These are phyloP conservation scores for Diddensiella santjacobensis DNA, from an alignment of 805 yeast genomes.

Conservation along the genomic window DNA sequence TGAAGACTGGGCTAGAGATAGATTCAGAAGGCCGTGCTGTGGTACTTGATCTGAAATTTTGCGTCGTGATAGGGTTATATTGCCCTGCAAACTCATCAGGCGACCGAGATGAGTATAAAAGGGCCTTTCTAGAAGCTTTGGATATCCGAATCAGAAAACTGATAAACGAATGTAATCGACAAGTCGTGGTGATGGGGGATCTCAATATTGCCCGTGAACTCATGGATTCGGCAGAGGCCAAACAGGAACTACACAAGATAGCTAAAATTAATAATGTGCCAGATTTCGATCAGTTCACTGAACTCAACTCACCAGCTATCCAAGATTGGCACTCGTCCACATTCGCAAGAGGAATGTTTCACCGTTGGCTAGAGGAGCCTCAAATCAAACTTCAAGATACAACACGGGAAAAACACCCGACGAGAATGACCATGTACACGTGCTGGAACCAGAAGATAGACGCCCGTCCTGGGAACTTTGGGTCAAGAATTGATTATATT, in stretches of 20 bases:
- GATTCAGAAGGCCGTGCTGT: constrained; percentile 87
- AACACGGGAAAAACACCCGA: constrained; percentile 45
- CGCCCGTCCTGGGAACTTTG: constrained; percentile 76
- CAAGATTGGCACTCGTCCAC: constrained; percentile 40
- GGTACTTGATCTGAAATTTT: constrained; percentile 56
- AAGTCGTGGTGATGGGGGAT: constrained; percentile 83
- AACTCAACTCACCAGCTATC: constrained; percentile 32
- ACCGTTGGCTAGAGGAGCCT: constrained; percentile 41
- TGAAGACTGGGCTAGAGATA: constrained; percentile 41
- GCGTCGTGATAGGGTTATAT: constrained; percentile 54
- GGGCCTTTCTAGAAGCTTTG: constrained; percentile 54
- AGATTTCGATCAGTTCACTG: constrained; percentile 34
- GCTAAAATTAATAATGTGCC: constrained; percentile 4
- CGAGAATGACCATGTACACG: constrained; percentile 67
- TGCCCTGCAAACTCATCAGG: constrained; percentile 89
- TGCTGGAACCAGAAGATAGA: constrained; percentile 86
- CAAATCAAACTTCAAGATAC: constrained; percentile 27
- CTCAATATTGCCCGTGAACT: constrained; percentile 76
- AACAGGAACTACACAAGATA: constrained; percentile 43
- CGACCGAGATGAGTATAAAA: constrained; percentile 48
- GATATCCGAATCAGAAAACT: constrained; percentile 60
- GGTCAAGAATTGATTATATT: constrained; percentile 83
- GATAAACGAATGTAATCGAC: constrained; percentile 49
- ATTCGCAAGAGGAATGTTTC: constrained; percentile 44
- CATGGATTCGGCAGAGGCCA: constrained; percentile 75